Evolutionary conservation across 1,284 basidiomycete species (phyloP).

Genomic region (Naganishia liquefaciens): DNA sequence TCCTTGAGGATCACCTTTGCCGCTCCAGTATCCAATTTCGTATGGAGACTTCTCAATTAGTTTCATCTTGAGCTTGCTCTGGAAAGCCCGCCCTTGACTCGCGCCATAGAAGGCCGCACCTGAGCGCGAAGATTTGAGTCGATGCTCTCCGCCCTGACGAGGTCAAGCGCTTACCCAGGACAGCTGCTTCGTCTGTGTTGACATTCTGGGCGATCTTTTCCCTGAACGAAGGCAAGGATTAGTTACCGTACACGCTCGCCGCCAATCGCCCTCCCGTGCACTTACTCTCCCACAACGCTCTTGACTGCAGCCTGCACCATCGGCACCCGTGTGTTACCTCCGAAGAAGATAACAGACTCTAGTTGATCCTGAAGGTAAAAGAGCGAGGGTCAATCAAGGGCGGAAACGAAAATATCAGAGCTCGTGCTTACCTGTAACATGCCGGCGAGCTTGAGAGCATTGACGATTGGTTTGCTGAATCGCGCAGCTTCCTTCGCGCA

Average conservation of each 20-base stretch:
- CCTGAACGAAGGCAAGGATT: conserved; percentile 52
- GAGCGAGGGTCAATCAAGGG: conserved; percentile 30
- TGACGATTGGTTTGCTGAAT: conserved; percentile 73
- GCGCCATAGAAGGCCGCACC: conserved; percentile 91
- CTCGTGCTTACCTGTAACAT: conserved; percentile 28
- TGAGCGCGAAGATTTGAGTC: conserved; percentile 33
- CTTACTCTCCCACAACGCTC: conserved; percentile 69
- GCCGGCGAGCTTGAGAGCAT: conserved; percentile 68
- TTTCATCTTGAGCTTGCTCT: conserved; percentile 85
- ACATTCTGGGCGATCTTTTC: conserved; percentile 88
- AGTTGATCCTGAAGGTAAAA: conserved; percentile 49
- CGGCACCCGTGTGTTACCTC: conserved; percentile 85
- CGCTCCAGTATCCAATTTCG: conserved; percentile 57
- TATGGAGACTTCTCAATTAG: conserved; percentile 71
- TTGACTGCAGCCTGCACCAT: conserved; percentile 84
- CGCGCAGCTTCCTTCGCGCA: conserved; percentile 58
- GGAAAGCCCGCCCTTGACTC: conserved; percentile 83
- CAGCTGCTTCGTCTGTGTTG: conserved; percentile 95
- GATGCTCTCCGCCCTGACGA: not conserved
- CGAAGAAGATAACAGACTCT: conserved; percentile 85
- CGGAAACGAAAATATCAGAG: not conserved
- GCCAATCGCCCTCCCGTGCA: conserved; percentile 4
- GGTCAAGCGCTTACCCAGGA: conserved; percentile 63
- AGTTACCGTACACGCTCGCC: not conserved
- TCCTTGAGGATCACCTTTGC: conserved; percentile 6